Evolutionary conservation across 2,329 filamentous ascomycete genomes (phyloP).

Genomic region (Samsoniella hepiali): DNA sequence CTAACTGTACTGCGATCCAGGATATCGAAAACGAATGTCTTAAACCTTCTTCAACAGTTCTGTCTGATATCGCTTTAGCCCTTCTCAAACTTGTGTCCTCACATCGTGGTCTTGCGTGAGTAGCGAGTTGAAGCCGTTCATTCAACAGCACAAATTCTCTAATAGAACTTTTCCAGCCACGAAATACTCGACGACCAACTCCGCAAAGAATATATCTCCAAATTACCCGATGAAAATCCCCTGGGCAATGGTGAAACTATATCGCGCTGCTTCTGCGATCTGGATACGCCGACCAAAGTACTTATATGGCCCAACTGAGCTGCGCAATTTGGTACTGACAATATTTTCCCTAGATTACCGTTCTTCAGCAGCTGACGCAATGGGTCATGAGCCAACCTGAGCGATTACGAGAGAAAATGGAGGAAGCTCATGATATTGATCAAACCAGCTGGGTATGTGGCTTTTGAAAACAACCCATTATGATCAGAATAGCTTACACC

Average conservation of each 20-base stretch:
- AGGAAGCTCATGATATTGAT: constrained; percentile 74
- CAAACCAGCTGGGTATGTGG: constrained; percentile 73
- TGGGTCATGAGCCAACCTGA: constrained; percentile 89
- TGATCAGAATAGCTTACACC: constrained; percentile 23
- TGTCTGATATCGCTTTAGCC: constrained; percentile 79
- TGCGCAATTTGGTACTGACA: background rate
- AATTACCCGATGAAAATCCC: constrained; percentile 74
- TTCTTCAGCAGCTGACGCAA: constrained; percentile 83
- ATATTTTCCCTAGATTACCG: constrained; percentile 51
- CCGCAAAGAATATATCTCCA: constrained; percentile 81
- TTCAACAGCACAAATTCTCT: constrained; percentile 14
- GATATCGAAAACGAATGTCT: constrained; percentile 86
- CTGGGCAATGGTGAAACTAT: constrained; percentile 73
- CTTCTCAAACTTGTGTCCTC: constrained; percentile 92
- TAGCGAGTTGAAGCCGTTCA: constrained; percentile 24
- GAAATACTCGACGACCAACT: constrained; percentile 94
- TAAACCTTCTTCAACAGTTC: constrained; percentile 69
- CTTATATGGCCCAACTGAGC: constrained; percentile 16
- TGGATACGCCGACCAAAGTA: constrained; percentile 80
- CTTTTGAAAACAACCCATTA: background rate
- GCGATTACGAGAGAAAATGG: constrained; percentile 80
- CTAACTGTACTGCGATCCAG: constrained; percentile 43
- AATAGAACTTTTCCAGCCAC: constrained; percentile 47
- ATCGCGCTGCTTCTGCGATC: constrained; percentile 69
- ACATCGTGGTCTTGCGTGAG: constrained; percentile 86